Evolutionary conservation across 1,284 basidiomycete genomes (phyloP), one percentile per base, ranked within the genome.

Genomic region (Marasmius fiardii): DNA sequence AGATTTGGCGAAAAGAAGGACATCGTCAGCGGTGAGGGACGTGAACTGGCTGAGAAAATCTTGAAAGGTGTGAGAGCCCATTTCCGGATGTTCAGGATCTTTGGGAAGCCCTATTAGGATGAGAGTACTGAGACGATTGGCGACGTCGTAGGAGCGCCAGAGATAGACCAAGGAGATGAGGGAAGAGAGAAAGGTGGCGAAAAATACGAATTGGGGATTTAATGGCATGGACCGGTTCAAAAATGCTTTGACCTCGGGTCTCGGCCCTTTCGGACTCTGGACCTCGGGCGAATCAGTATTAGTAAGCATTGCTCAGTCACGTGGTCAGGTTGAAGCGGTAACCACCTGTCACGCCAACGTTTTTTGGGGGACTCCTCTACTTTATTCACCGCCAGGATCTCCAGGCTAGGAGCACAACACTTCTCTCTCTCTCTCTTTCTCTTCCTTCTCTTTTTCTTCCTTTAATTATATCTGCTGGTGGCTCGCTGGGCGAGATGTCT

Each of bases 21-120:
- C 53, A 35, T 64, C 62, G 34, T 62, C 45, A 26, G 58, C 44
- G 55, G 56, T 58, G 49, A 67, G 52, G 55, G 61, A 60, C 35
- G 60, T 62, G 59, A 67, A 51, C 41, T 60, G 51, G 44, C 56
- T 53, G 23, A 64, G 18, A 53, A 63, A 56, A 20, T 65, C 61
- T 55, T 62, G 63, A 45, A 66, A 49, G 18, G 63, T 53, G 49
- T 63, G 55, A 56, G 52, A 55, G 54, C 61, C 39, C 63, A 65
- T 66, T 54, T 65, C 48, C 45, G 63, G 59, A 18, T 55, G 51
- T 37, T 63, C 61, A 53, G 44, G 54, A 43, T 64, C 63, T 34
- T 64, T 64, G 49, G 77, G 74, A 52, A 86, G 73, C 54, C 86
- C 86, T 48, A 86, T 68, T 66, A 89, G 83, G 61, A 89, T 85